Base-by-base conservation (phyloP, 2,329 filamentous ascomycete genomes). In the Cyclaneusma minus region DNA sequence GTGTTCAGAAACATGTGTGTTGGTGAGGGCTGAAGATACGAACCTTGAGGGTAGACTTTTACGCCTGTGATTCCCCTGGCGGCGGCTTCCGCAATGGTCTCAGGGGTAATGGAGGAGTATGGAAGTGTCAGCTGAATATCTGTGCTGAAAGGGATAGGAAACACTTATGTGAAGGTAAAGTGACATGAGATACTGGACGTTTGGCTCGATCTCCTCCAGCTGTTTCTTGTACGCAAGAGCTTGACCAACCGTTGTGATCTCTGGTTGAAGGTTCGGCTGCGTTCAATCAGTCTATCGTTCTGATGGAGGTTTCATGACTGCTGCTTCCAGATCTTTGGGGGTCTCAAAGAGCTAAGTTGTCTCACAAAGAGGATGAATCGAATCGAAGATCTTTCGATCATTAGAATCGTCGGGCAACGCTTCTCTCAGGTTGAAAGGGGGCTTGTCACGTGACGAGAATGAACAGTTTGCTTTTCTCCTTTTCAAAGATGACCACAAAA, bases 151-250 rank as follows among this genome's bases (percentile, higher is more conserved):
- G 27, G 13, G 6, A 17, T 10, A 33, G 22, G 13, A 7, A 12
- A n/a, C 12, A 42, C 52, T 32, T 21, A 57, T 30, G 11, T 22
- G 18, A 26, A 62, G 60, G 42, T 70, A 83, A 22, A 84, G 60
- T 2, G 77, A 76, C 76, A 84, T 82, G 32, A 84, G 63, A 42
- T 69, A 83, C 32, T 64, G 64, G 32, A 82, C 68, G 27, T 62
- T 58, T 3, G 68, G 61, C 26, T 72, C 67, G 33, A 78, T 54
- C 22, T 62, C 58, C 37, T 64, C 55, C 10, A 84, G 57, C 23
- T 63, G 59, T 14, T 57, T 48, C 47, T 72, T 64, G 52, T 84
- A 84, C 21, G 68, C 68, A 13, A 82, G 54, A 6, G 72, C 77
- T 47, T 68, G 57, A 24, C 55, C 54, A 22, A 74, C 65, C 12